Evolutionary conservation across 2,329 filamentous ascomycete species (phyloP).

Genomic region (Diplodia mutila): DNA sequence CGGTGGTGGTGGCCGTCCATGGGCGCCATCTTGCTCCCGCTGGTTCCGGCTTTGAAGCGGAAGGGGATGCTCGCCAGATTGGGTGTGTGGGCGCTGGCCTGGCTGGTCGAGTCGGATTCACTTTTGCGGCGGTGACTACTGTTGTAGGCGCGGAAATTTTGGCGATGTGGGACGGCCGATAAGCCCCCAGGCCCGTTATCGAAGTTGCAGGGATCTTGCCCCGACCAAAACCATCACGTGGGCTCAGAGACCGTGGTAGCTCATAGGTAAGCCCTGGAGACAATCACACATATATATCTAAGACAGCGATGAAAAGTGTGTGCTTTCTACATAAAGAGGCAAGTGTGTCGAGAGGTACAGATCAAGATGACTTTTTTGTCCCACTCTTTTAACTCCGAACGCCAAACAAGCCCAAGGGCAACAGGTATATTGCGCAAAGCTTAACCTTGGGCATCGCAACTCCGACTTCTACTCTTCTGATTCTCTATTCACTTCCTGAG

Average conservation of each 20-base stretch:
- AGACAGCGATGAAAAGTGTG: background rate
- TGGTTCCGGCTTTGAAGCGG: slow-evolving; percentile 79
- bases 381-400: background rate
- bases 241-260: background rate
- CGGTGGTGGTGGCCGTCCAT: slow-evolving; percentile 77
- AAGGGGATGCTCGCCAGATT: slow-evolving; percentile 58
- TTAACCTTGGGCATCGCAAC: background rate
- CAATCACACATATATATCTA: background rate
- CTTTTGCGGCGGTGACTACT: background rate
- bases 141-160: slow-evolving; percentile 21
- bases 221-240: background rate
- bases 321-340: background rate
- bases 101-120: background rate
- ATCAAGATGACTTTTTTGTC: background rate
- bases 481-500: slow-evolving; percentile 38
- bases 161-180: slow-evolving; percentile 23
- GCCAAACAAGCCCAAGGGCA: background rate
- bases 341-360: background rate
- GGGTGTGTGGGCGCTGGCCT: background rate
- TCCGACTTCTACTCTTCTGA: slow-evolving; percentile 28
- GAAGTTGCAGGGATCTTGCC: slow-evolving; percentile 7
- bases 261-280: no score
- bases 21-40: slow-evolving; percentile 71
- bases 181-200: slow-evolving; percentile 18
- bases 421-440: background rate